Conservation (phyloP, 1,284 basidiomycete species). For the Bjerkandera adusta region DNA sequence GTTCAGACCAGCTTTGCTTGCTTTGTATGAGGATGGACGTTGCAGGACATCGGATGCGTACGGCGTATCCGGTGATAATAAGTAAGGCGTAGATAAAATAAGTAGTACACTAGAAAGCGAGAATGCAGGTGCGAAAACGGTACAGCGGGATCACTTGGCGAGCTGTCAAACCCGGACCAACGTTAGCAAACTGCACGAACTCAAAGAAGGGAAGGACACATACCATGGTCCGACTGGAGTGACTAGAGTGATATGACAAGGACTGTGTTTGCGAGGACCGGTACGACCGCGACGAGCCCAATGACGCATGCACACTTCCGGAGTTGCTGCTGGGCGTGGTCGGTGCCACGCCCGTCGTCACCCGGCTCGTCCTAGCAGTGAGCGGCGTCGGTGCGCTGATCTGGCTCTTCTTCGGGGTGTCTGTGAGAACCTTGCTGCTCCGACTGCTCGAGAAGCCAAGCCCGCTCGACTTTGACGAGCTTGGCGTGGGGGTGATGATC, state of each 20-base stretch:
- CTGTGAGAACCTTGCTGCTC: conserved; percentile 53
- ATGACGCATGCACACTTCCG: conserved; percentile 27
- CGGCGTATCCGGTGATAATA: conserved; percentile 17
- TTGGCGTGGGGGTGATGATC: conserved; percentile 39
- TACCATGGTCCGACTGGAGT: conserved; percentile 42
- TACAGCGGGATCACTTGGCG: conserved; percentile 24
- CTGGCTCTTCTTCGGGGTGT: conserved; percentile 83
- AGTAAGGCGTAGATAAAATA: conserved; percentile 19
- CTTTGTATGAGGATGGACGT: too few species aligned
- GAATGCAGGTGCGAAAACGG: conserved; percentile 1
- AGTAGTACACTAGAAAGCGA: conserved; percentile 18
- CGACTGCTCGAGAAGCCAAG: conserved; percentile 30
- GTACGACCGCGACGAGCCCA: conserved; percentile 38
- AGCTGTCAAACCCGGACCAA: conserved; percentile 8
- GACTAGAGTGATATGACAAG: conserved; percentile 41
- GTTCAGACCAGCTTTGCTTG: conserved; percentile 30
- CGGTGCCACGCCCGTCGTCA: conserved; percentile 47
- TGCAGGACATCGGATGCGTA: too few species aligned
- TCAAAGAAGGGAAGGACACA: conserved; percentile 4
- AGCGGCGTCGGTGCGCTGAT: conserved; percentile 84
- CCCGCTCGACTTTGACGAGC: conserved; percentile 45
- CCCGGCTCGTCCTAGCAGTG: conserved; percentile 67
- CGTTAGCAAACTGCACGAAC: conserved; percentile 5
- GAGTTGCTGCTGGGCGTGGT: conserved; percentile 55
- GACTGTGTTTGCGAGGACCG: conserved; percentile 39